Percentiles rank a stretch among this genome's conserved stretches.
These are phyloP conservation scores for Heteromeles arbutifolia DNA, from an alignment of 306 rosid genomes.

Conservation along the genomic window DNA sequence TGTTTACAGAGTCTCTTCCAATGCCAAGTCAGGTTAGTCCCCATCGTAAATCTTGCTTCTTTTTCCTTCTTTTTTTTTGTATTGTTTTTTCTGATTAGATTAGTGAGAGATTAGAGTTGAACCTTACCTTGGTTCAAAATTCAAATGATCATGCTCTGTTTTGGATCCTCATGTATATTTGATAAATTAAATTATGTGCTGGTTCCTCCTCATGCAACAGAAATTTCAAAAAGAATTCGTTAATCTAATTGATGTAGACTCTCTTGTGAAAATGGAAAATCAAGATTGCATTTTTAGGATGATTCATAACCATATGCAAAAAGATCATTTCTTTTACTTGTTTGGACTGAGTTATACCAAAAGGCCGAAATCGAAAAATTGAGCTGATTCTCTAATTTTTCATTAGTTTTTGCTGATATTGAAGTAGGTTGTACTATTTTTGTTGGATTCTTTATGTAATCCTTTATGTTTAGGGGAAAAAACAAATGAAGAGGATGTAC, in stretches of 20 bases:
- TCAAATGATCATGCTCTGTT: not conserved
- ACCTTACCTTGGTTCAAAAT: not conserved
- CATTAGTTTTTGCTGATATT: not conserved
- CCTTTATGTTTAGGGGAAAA: not conserved
- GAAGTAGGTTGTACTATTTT: not conserved
- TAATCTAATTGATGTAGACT: not conserved
- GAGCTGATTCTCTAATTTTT: not conserved
- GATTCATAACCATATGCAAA: not conserved
- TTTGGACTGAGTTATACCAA: not conserved
- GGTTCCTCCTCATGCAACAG: not conserved
- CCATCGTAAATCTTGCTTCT: not conserved
- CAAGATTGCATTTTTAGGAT: not conserved
- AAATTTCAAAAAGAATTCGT: not conserved
- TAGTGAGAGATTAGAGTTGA: not conserved
- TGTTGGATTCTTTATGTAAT: not conserved
- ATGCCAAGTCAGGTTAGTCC: conserved; percentile 78
- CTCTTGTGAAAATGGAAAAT: not conserved
- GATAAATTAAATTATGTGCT: not conserved
- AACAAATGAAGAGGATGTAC: not conserved
- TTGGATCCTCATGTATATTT: not conserved
- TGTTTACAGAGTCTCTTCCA: conserved; percentile 74
- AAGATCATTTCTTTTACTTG: not conserved
- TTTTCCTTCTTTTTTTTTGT: not conserved
- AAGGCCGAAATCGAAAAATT: not conserved
- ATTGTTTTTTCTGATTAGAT: not conserved